phyloP scores from a whole-genome alignment of 257 asterid species.

The Linaria vulgaris region DNA sequence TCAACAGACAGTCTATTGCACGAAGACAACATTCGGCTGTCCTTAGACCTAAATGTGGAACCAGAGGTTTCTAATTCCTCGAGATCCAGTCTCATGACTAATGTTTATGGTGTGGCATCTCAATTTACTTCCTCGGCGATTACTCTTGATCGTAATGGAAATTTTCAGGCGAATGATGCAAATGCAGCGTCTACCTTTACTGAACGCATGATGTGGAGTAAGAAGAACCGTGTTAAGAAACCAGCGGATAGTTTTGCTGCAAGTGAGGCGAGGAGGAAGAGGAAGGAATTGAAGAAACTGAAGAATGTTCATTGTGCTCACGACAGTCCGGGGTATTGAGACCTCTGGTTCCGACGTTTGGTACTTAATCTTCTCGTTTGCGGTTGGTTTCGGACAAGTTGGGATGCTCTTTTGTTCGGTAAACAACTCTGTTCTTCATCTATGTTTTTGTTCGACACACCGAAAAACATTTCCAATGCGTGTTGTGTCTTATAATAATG shows the following conservation, averaged over 20 bases:
- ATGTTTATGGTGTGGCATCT: conserved; percentile 9
- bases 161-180: conserved; percentile 14
- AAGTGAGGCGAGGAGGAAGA: conserved; percentile 62
- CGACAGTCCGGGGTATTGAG: not conserved
- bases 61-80: conserved; percentile 17
- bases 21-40: conserved; percentile 17
- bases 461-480: too few relatives aligned
- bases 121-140: conserved; percentile 20
- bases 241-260: conserved; percentile 31
- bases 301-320: conserved; percentile 29
- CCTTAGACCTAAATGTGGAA: conserved; percentile 17
- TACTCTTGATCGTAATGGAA: conserved; percentile 13
- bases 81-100: not conserved
- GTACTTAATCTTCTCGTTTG: too few relatives aligned
- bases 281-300: conserved; percentile 65
- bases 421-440: too few relatives aligned
- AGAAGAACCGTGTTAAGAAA: conserved; percentile 20
- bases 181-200: conserved; percentile 22
- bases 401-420: too few relatives aligned
- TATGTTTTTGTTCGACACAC: too few relatives aligned
- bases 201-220: not conserved
- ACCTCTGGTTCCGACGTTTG: too few relatives aligned
- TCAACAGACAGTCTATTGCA: conserved; percentile 21
- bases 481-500: too few relatives aligned
- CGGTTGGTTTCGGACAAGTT: too few relatives aligned